Conservation (phyloP, 2,329 filamentous ascomycete species). For the Colletotrichum sp. region DNA sequence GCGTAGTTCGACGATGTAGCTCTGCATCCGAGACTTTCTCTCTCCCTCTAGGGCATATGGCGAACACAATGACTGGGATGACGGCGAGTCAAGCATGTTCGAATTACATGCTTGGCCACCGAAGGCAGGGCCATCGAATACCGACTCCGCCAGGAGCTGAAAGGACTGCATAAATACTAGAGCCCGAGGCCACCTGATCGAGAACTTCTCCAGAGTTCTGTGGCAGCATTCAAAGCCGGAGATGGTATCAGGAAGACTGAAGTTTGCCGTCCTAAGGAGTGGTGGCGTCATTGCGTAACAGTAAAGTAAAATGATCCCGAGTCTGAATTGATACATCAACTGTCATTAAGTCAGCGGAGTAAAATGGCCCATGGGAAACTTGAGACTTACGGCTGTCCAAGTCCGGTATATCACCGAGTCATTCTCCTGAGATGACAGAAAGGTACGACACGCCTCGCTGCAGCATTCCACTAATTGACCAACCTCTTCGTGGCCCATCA, state of each 20-base stretch:
- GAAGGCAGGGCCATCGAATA: background rate
- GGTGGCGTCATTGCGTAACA: background rate
- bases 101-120: background rate
- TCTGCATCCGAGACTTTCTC: background rate
- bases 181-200: background rate
- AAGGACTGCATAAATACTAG: background rate
- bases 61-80: background rate
- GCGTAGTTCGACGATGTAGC: background rate
- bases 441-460: background rate
- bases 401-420: background rate
- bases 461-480: background rate
- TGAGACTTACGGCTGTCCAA: background rate
- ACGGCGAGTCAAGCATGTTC: background rate
- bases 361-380: rapidly evolving
- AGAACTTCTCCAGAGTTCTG: background rate
- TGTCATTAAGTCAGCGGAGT: background rate
- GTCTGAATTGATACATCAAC: background rate
- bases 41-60: background rate
- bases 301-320: background rate
- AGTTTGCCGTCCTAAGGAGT: background rate
- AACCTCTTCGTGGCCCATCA: background rate
- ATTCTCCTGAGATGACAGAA: background rate
- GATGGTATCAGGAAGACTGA: background rate
- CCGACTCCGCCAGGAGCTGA: background rate
- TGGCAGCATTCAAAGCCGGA: background rate